Evolutionary conservation across 2,329 filamentous ascomycete species (phyloP).

Genomic region (Bipolaris gigantea): DNA sequence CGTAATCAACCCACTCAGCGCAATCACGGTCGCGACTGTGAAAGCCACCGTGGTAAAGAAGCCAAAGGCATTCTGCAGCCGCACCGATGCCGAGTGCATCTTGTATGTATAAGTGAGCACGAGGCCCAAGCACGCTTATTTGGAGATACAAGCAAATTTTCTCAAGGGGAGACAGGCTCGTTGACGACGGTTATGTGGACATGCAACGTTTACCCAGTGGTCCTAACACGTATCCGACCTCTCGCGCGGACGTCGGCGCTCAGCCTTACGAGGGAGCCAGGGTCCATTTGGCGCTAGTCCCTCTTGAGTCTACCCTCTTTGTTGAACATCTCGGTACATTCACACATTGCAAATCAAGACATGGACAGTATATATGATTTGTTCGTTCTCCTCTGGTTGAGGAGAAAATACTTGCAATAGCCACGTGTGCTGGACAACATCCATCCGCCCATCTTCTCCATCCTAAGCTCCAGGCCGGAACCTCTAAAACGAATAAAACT

Average conservation of each 20-base stretch:
- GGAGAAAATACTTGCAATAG: not conserved
- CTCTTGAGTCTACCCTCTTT: not conserved
- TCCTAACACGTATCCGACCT: conserved; percentile 44
- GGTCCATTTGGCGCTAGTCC: conserved; percentile 7
- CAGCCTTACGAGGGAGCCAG: conserved; percentile 26
- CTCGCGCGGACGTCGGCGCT: conserved; percentile 23
- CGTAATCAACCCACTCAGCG: conserved; percentile 72
- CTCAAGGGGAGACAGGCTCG: conserved; percentile 1
- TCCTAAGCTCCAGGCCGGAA: not conserved
- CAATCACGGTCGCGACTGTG: conserved; percentile 75
- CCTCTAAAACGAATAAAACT: conserved; percentile 10
- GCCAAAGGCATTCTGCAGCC: conserved; percentile 89
- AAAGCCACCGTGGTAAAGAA: conserved; percentile 97
- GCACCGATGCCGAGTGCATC: conserved; percentile 88
- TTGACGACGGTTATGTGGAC: conserved; percentile 13
- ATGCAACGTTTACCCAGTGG: conserved; percentile 11
- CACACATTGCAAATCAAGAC: no score
- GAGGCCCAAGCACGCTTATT: not conserved
- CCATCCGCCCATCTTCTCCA: not conserved
- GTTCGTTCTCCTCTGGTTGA: not conserved
- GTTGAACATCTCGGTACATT: no score
- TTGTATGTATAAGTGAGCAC: conserved; percentile 1
- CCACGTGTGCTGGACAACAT: not conserved
- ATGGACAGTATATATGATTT: not conserved
- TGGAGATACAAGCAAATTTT: not conserved